A percentile compares a stretch with the other conserved stretches of the same genome.
These are phyloP conservation scores for Cyclotella baltica DNA, from an alignment of 108 stramenopile genomes.

Conservation along the genomic window DNA sequence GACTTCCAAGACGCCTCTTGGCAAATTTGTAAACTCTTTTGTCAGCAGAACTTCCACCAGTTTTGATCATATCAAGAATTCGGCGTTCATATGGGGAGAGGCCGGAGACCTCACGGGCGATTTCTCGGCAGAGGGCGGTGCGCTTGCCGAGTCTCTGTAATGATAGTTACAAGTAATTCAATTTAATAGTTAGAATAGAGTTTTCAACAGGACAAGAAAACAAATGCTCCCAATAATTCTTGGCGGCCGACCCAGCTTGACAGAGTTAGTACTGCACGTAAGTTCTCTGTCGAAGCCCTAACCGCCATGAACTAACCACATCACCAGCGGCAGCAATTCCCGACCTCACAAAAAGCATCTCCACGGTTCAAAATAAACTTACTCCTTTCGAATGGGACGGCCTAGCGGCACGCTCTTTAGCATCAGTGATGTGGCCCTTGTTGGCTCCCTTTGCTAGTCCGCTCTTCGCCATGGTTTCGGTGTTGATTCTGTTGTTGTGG, in stretches of 20 bases:
- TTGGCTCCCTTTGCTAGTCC: conserved; percentile 89
- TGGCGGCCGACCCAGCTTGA: too few species aligned
- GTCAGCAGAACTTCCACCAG: conserved; percentile 95
- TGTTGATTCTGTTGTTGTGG: conserved; percentile 21
- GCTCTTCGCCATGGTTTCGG: conserved; percentile 68
- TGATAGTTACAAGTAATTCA: neutral
- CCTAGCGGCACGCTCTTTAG: conserved; percentile 69
- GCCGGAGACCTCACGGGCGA: conserved; percentile 98
- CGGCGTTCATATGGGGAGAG: conserved; percentile 98
- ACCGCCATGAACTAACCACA: too few species aligned
- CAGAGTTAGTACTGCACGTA: too few species aligned
- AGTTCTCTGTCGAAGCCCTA: too few species aligned
- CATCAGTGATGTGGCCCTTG: conserved; percentile 77
- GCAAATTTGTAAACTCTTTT: conserved; percentile 99
- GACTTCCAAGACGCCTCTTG: conserved; percentile 97
- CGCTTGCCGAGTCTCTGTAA: conserved; percentile 78
- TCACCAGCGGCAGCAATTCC: too few species aligned
- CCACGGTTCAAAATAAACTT: conserved; percentile 45
- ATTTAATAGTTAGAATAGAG: neutral
- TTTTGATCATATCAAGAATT: conserved; percentile 99
- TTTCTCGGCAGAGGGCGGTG: conserved; percentile 83
- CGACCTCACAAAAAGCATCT: too few species aligned
- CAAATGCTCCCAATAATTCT: too few species aligned
- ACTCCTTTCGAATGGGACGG: conserved; percentile 80
- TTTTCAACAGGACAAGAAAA: too few species aligned